Percentiles rank a stretch among this genome's conserved stretches.
Evolutionary conservation across 202 grass and related monocot species (phyloP).

Genomic region (Setaria italica): DNA sequence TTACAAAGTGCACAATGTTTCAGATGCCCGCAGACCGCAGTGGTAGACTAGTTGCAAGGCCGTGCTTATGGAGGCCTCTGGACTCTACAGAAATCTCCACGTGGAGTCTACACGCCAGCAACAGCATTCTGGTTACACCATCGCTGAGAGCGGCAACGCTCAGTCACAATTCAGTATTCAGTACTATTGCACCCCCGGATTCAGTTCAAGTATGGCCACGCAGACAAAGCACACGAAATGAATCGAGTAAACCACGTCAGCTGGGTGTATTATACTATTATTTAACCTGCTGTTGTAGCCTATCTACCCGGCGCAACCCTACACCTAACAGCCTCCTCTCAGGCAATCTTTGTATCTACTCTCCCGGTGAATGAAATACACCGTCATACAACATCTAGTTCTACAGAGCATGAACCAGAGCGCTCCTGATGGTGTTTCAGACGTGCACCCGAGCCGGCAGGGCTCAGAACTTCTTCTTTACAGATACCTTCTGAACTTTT

Average conservation of each 20-base stretch:
- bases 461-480: background rate
- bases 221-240: slow-evolving; percentile 1
- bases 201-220: background rate
- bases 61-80: background rate
- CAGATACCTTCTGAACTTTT: slow-evolving; percentile 46
- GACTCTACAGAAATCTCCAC: background rate
- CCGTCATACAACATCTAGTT: slow-evolving; percentile 36
- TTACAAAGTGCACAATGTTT: background rate
- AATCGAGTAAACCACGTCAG: slow-evolving; percentile 33
- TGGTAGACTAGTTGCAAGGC: background rate
- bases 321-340: background rate
- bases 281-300: slow-evolving; percentile 9
- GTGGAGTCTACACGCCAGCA: too few relatives aligned
- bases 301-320: slow-evolving; percentile 1
- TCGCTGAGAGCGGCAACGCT: background rate
- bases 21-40: background rate
- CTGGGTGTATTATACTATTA: background rate
- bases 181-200: background rate
- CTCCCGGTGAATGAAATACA: slow-evolving; percentile 17
- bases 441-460: slow-evolving; percentile 10
- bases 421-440: slow-evolving; percentile 15
- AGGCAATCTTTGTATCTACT: background rate
- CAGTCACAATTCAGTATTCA: background rate
- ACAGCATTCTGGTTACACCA: background rate
- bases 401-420: background rate